Conservation (phyloP, 345 rosid species). For the Arabidopsis arenosa region DNA sequence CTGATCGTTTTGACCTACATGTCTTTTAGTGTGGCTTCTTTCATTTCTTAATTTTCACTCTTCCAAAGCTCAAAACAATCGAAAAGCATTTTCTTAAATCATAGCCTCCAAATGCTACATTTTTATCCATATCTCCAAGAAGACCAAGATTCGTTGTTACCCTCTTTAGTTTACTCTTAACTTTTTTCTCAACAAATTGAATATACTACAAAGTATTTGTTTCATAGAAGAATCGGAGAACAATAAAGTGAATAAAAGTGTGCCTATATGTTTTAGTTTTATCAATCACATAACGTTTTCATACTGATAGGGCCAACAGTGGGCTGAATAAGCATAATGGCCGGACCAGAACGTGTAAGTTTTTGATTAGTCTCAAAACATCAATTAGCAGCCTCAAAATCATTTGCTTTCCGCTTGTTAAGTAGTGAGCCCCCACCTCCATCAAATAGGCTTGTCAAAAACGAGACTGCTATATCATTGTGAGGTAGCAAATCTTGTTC, state of each 20-base stretch:
- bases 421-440: too few relatives aligned
- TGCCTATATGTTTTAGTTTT: background rate
- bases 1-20: background rate
- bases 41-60: background rate
- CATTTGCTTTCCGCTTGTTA: too few relatives aligned
- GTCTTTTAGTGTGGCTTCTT: conserved; percentile 8
- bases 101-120: background rate
- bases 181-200: background rate
- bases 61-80: background rate
- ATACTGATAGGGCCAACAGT: background rate
- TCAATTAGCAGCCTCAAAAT: too few relatives aligned
- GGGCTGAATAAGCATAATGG: background rate
- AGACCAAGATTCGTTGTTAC: background rate
- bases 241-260: background rate
- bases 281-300: background rate
- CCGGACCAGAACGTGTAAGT: too few relatives aligned
- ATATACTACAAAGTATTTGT: background rate
- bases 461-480: too few relatives aligned
- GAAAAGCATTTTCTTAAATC: background rate
- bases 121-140: background rate
- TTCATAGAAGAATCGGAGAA: background rate
- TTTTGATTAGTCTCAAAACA: too few relatives aligned
- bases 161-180: background rate
- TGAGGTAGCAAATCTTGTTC: too few relatives aligned
- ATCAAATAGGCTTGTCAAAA: too few relatives aligned